These are phyloP conservation scores for Endocladia muricata DNA, from an alignment of 31 red algal species.

Conservation along the genomic window DNA sequence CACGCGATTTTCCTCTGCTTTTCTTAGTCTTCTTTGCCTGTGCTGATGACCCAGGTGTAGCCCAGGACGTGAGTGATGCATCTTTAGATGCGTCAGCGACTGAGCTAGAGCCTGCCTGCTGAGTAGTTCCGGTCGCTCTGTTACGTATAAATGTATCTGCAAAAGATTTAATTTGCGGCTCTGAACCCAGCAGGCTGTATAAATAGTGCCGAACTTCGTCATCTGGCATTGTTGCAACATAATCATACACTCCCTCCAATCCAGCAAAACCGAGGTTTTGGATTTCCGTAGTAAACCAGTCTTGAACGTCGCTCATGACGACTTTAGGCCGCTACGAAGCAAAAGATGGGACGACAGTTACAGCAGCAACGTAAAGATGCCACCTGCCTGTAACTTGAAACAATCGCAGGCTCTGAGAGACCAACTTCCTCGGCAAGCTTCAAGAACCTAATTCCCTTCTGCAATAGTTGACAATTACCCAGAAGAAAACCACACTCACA, in stretches of 20 bases:
- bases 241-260: conserved; percentile 5
- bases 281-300: conserved; percentile 3
- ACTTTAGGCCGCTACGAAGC: background rate
- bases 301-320: background rate
- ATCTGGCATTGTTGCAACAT: conserved; percentile 8
- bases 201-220: background rate
- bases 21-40: background rate
- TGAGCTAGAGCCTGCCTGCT: background rate
- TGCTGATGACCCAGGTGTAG: background rate
- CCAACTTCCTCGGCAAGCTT: too few species aligned
- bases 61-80: conserved; percentile 1
- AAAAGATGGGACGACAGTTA: too few species aligned
- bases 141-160: background rate
- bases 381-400: too few species aligned
- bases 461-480: too few species aligned
- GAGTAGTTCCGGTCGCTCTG: background rate
- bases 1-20: conserved; percentile 12
- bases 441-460: too few species aligned
- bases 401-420: too few species aligned
- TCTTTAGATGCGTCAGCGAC: background rate
- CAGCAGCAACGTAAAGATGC: too few species aligned
- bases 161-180: background rate
- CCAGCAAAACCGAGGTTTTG: conserved; percentile 13
- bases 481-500: too few species aligned
- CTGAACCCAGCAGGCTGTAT: background rate